These are phyloP conservation scores for Cystobasidium pallidum DNA, from an alignment of 1,284 basidiomycete genomes.

Conservation along the genomic window DNA sequence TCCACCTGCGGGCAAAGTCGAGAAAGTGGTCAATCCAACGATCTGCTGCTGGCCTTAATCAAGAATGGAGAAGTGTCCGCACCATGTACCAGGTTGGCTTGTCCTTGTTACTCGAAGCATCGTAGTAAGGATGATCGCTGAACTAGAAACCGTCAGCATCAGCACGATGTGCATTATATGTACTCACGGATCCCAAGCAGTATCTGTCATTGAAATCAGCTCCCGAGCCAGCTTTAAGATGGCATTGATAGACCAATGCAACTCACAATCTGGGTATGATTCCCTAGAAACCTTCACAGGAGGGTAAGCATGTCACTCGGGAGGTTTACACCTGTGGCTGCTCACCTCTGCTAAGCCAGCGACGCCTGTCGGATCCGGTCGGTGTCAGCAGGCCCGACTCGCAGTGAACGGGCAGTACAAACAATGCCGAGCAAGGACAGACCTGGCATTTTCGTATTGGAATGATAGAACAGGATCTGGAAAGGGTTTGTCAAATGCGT, in stretches of 20 bases:
- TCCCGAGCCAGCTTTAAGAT: slow-evolving; percentile 62
- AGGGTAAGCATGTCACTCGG: slow-evolving; percentile 30
- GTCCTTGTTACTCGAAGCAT: slow-evolving; percentile 75
- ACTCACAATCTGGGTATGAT: slow-evolving; percentile 85
- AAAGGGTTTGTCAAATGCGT: too few species aligned
- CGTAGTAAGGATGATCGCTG: slow-evolving; percentile 78
- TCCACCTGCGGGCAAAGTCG: slow-evolving; percentile 63
- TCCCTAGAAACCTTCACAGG: slow-evolving; percentile 69
- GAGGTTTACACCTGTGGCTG: slow-evolving; percentile 54
- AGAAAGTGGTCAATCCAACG: background rate
- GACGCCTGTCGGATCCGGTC: slow-evolving; percentile 64
- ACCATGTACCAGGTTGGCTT: slow-evolving; percentile 87
- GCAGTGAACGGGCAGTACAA: background rate
- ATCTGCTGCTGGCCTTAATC: too few species aligned
- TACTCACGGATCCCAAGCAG: slow-evolving; percentile 83
- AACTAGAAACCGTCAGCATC: background rate
- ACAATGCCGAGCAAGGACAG: slow-evolving; percentile 45
- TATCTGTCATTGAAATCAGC: slow-evolving; percentile 63
- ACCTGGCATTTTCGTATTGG: slow-evolving; percentile 88
- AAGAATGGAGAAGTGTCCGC: slow-evolving; percentile 24
- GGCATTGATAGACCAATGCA: background rate
- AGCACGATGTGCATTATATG: too few species aligned
- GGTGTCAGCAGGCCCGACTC: background rate
- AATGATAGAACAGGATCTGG: slow-evolving; percentile 78
- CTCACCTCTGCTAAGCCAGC: slow-evolving; percentile 69